Percentiles rank a stretch among this genome's conserved stretches.
phyloP scores from a whole-genome alignment of 2,329 filamentous ascomycete genomes.

The Cladosporium sp. region DNA sequence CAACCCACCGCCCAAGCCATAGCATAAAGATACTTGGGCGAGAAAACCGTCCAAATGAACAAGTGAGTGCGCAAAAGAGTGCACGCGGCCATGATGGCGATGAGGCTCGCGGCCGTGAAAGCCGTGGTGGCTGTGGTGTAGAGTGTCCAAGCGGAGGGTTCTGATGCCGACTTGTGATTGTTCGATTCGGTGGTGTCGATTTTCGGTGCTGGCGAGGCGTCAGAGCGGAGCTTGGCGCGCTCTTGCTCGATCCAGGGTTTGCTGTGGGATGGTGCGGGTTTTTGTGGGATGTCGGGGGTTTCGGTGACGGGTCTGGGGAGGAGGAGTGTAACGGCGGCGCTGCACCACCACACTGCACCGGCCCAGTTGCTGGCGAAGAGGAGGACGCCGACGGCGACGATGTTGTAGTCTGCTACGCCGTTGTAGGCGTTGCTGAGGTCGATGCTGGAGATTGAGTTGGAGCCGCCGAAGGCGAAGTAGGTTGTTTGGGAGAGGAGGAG shows the following conservation, averaged over 20 bases:
- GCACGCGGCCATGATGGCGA: constrained; percentile 84
- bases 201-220: constrained; percentile 8
- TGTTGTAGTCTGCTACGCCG: constrained; percentile 74
- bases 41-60: constrained; percentile 99
- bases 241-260: constrained; percentile 28
- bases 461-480: constrained; percentile 87
- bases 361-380: constrained; percentile 91
- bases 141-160: constrained; percentile 25
- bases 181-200: neutral
- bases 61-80: constrained; percentile 78
- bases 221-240: constrained; percentile 23
- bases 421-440: constrained; percentile 95
- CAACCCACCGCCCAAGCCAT: constrained; percentile 83
- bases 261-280: neutral
- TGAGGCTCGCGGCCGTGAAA: constrained; percentile 61
- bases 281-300: neutral
- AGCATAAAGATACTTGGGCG: constrained; percentile 89
- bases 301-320: constrained; percentile 14
- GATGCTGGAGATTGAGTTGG: constrained; percentile 92
- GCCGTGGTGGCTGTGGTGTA: constrained; percentile 64
- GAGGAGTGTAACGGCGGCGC: constrained; percentile 41
- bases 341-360: constrained; percentile 82
- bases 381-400: constrained; percentile 72
- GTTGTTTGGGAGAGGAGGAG: constrained; percentile 71
- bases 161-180: neutral